These are phyloP conservation scores for Limnanthes douglasii DNA, from an alignment of 345 rosid species.

Conservation along the genomic window DNA sequence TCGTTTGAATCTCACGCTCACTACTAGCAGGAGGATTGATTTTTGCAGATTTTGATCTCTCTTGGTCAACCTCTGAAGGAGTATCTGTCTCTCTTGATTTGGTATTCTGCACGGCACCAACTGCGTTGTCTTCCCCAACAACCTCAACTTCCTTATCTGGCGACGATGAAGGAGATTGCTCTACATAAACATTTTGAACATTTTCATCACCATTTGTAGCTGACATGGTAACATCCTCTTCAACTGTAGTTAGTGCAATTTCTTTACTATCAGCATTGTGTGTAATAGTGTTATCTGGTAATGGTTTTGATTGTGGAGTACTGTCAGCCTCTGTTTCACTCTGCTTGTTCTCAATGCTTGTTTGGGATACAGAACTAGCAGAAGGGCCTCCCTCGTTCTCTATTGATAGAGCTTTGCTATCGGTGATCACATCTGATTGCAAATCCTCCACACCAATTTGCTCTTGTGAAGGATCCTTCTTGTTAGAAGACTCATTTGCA, in stretches of 20 bases:
- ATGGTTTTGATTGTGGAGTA: conserved; percentile 16
- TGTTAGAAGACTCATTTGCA: conserved; percentile 20
- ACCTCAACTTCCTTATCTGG: conserved; percentile 36
- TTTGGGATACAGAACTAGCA: conserved; percentile 11
- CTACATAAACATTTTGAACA: conserved; percentile 21
- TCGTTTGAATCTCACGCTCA: conserved; percentile 21
- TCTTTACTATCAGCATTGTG: conserved; percentile 22
- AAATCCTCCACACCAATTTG: conserved; percentile 15
- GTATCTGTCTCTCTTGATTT: conserved; percentile 20
- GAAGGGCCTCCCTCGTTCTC: conserved; percentile 27
- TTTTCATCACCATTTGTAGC: conserved; percentile 28
- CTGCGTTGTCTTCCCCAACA: conserved; percentile 18
- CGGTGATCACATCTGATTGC: conserved; percentile 19
- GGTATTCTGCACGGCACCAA: conserved; percentile 14
- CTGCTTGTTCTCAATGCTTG: conserved; percentile 13
- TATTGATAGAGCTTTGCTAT: conserved; percentile 19
- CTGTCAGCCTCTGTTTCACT: conserved; percentile 20
- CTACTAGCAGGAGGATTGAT: conserved; percentile 17
- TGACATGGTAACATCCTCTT: conserved; percentile 14
- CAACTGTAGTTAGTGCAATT: conserved; percentile 18
- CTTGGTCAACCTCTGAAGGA: conserved; percentile 27
- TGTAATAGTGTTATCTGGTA: conserved; percentile 14
- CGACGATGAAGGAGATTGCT: conserved; percentile 19
- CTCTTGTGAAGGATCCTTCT: conserved; percentile 19
- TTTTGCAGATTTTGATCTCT: conserved; percentile 21